Base-by-base conservation (phyloP, 176 grass and related monocot genomes). In the Eleusine indica region DNA sequence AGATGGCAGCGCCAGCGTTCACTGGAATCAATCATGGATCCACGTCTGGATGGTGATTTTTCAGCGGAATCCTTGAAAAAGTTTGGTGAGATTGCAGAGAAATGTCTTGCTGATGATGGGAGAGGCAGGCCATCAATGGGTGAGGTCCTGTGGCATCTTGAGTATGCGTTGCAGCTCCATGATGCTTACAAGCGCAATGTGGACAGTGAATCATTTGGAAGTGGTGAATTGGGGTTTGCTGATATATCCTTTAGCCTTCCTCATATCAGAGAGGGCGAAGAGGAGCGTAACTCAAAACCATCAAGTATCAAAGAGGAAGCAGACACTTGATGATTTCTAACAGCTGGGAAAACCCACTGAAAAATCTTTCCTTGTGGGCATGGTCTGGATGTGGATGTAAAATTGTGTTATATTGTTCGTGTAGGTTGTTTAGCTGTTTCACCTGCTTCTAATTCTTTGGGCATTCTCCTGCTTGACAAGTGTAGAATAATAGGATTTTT, bases 1-100 rank as follows among this genome's bases (percentile, higher is more conserved):
- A 76, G 96, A 71, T 98, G 96, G 96, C 96, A 98, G 73, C 88
- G 96, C 22, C 96, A 98, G 83, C 87, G 96, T 47, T 93, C 96
- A 0, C 75, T 98, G 37, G 89, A 98, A 69, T 67, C 69, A 35
- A 91, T 98, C 62, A 74, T 91, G 69, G 96, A 98, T 74, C 89
- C 89, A 52, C 78, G 60, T 43, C 69, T 98, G 38, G 71, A 89
- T 58, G 91, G 91, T 69, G 96, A 95, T 74, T 95, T 88, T 83
- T 98, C 91, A 7, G 69, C 87, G 15, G 96, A 98, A 64, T 98
- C 96, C 6, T 30, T 98, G 87, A 98, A 91, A 82, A 98, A 98
- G 77, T 95, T 91, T 80, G 91, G 93, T 60, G 96, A 98, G 73
- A 95, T 95, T 22, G 93, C 93, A 1, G 96, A 98, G 85, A 98